Conservation (phyloP, 1,139 yeast genomes). For the Suhomyces ambrosiae region DNA sequence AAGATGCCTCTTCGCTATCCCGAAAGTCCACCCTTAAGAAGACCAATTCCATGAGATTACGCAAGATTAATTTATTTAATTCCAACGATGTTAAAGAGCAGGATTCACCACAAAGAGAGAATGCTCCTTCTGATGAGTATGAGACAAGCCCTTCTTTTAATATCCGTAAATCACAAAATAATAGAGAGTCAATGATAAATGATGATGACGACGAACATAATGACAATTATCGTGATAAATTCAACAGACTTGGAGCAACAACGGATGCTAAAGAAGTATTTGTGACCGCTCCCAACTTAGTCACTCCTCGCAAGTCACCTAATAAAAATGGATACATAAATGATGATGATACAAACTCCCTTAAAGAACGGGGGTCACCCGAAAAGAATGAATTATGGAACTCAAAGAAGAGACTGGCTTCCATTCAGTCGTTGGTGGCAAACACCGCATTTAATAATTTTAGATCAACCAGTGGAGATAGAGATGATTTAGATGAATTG, state of each 20-base stretch:
- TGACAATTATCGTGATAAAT: conserved; percentile 19
- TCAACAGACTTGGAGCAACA: conserved; percentile 25
- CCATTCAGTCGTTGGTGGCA: conserved; percentile 35
- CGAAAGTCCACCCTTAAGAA: conserved; percentile 44
- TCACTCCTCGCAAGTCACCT: conserved; percentile 8
- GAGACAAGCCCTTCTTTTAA: conserved; percentile 23
- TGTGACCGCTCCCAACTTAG: conserved; percentile 44
- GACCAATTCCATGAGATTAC: conserved; percentile 44
- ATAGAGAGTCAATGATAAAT: conserved; percentile 23
- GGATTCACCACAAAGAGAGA: conserved; percentile 6
- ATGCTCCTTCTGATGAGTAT: conserved; percentile 1
- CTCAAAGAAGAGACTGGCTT: conserved; percentile 10
- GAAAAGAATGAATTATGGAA: conserved; percentile 14
- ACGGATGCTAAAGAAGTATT: conserved; percentile 39
- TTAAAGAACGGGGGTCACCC: conserved; percentile 25
- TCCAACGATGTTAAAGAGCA: conserved; percentile 6
- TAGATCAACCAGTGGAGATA: conserved; percentile 22
- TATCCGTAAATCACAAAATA: conserved; percentile 12
- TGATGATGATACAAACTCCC: conserved; percentile 10
- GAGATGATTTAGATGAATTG: conserved; percentile 9
- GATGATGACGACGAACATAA: conserved; percentile 22
- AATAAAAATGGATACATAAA: neutral
- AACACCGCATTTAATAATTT: conserved; percentile 49
- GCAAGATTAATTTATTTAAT: conserved; percentile 44
- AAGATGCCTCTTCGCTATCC: conserved; percentile 30